Evolutionary conservation across 352 stramenopile species (phyloP).

Genomic region (Phytopythium ostracodes): DNA sequence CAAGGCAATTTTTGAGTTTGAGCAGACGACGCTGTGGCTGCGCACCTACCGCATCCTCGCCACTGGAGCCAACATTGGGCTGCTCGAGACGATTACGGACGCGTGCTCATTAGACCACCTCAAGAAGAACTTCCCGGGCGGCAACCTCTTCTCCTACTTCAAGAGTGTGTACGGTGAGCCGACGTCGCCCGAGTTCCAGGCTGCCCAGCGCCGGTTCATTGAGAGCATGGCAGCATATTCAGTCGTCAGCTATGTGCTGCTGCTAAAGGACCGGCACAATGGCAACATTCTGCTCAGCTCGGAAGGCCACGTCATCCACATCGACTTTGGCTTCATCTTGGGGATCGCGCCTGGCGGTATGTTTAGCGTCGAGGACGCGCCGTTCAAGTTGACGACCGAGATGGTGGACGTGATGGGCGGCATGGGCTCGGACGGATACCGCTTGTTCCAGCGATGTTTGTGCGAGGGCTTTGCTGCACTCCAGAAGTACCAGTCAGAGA

Average conservation of each 20-base stretch:
- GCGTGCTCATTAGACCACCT: conserved; percentile 95
- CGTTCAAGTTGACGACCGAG: conserved; percentile 99
- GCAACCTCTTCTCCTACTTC: conserved; percentile 91
- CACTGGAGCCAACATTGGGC: conserved; percentile 90
- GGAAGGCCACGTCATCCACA: conserved; percentile 96
- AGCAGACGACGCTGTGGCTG: conserved; percentile 90
- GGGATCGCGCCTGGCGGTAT: conserved; percentile 96
- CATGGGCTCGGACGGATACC: conserved; percentile 80
- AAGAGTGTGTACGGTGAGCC: conserved; percentile 45
- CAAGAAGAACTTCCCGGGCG: conserved; percentile 91
- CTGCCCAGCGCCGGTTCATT: conserved; percentile 92
- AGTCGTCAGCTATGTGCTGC: conserved; percentile 96
- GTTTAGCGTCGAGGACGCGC: conserved; percentile 96
- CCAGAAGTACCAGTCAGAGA: conserved; percentile 91
- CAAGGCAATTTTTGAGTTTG: conserved; percentile 92
- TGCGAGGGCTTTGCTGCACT: conserved; percentile 92
- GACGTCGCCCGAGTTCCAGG: conserved; percentile 33
- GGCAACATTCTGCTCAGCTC: conserved; percentile 98
- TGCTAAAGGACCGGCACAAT: conserved; percentile 99
- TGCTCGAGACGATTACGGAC: conserved; percentile 96
- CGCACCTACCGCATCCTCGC: conserved; percentile 95
- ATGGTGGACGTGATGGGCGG: conserved; percentile 97
- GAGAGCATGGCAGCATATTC: conserved; percentile 95
- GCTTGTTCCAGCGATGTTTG: conserved; percentile 90
- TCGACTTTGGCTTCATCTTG: conserved; percentile 99